These are phyloP conservation scores for Eremothecium sinecaudum DNA, from an alignment of 1,139 yeast genomes.

Conservation along the genomic window DNA sequence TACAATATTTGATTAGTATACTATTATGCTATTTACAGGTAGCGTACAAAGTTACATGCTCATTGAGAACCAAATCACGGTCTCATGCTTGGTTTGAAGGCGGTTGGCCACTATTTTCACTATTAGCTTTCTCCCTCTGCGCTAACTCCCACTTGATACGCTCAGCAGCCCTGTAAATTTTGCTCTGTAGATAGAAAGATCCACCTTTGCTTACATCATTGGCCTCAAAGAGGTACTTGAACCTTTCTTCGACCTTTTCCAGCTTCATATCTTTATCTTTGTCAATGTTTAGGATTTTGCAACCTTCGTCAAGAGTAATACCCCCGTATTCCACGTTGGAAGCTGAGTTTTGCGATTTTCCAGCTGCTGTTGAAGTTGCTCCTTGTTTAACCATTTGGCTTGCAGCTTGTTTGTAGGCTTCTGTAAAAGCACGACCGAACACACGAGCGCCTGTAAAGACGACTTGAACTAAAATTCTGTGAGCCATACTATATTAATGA, in stretches of 20 bases:
- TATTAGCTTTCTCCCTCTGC: conserved; percentile 30
- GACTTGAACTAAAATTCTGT: conserved; percentile 80
- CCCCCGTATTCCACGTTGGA: conserved; percentile 54
- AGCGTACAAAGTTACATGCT: too few relatives aligned
- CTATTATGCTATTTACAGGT: too few relatives aligned
- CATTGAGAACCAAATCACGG: too few relatives aligned
- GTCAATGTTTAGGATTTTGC: conserved; percentile 80
- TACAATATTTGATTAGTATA: too few relatives aligned
- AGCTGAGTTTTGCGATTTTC: conserved; percentile 43
- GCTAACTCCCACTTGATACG: conserved; percentile 47
- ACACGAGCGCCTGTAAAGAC: conserved; percentile 91
- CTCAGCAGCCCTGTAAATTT: conserved; percentile 79
- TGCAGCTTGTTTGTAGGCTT: conserved; percentile 95
- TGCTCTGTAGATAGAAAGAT: conserved; percentile 83
- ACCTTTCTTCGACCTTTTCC: conserved; percentile 64
- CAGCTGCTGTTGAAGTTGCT: conserved; percentile 42
- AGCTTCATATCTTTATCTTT: conserved; percentile 40
- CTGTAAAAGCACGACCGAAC: conserved; percentile 92
- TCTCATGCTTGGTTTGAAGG: too few relatives aligned
- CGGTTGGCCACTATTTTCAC: too few relatives aligned
- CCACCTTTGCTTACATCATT: conserved; percentile 92
- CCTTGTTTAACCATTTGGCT: conserved; percentile 65
- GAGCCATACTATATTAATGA: conserved; percentile 46
- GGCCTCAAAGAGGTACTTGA: conserved; percentile 73
- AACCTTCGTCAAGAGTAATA: conserved; percentile 77